These are phyloP conservation scores for Coemansia sp. DNA, from an alignment of 192 early-diverging fungal genomes.

Conservation along the genomic window DNA sequence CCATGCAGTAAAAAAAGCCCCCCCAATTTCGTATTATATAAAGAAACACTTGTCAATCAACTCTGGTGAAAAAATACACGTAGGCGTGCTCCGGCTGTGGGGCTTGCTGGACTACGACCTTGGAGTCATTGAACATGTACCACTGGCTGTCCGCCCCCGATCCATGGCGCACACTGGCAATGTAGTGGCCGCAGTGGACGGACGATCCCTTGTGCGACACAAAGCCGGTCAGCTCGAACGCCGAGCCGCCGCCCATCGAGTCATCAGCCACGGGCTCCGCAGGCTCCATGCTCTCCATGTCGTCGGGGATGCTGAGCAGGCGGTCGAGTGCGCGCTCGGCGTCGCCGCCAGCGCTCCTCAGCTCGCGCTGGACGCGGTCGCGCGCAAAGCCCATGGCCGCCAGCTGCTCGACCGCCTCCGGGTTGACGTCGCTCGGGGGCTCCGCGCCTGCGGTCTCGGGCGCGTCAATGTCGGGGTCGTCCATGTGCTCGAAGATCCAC, in stretches of 20 bases:
- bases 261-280: not conserved
- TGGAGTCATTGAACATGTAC: constrained; percentile 96
- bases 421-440: constrained; percentile 21
- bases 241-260: not conserved
- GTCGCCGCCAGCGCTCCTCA: constrained; percentile 80
- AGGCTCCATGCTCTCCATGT: not conserved
- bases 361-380: constrained; percentile 75
- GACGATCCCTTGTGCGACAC: constrained; percentile 96
- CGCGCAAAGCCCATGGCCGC: constrained; percentile 90
- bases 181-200: constrained; percentile 95
- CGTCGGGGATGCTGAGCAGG: constrained; percentile 83
- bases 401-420: constrained; percentile 65
- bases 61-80: constrained; percentile 64
- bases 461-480: constrained; percentile 76
- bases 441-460: constrained; percentile 20
- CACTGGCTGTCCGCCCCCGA: constrained; percentile 60
- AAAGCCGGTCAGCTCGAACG: constrained; percentile 67
- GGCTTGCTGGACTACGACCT: constrained; percentile 73
- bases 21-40: not conserved
- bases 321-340: constrained; percentile 93
- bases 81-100: constrained; percentile 69
- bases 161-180: constrained; percentile 71
- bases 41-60: not conserved
- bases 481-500: constrained; percentile 97
- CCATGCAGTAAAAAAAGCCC: constrained; percentile 1